Conservation (phyloP, 2,329 filamentous ascomycete genomes). For the Curvularia verruculosa region DNA sequence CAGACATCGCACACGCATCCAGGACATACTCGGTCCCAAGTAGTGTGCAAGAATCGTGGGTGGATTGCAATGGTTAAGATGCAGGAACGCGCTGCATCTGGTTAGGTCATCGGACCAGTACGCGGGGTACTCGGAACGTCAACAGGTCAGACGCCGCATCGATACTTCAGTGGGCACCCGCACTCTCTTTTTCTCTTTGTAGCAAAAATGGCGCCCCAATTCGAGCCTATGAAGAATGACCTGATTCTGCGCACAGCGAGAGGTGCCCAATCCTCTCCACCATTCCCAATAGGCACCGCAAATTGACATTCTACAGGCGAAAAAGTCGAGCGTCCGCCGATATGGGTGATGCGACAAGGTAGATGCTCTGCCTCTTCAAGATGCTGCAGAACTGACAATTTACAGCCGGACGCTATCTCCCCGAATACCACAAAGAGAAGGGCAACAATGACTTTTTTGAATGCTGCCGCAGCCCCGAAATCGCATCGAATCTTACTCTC, state of each 20-base stretch:
- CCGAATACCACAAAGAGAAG: slow-evolving; percentile 97
- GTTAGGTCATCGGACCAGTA: slow-evolving; percentile 21
- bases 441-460: slow-evolving; percentile 92
- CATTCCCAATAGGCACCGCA: neutral
- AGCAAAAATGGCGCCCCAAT: slow-evolving; percentile 68
- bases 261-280: slow-evolving; percentile 62
- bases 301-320: slow-evolving; percentile 65
- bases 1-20: slow-evolving; percentile 12
- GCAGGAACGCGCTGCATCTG: slow-evolving; percentile 29
- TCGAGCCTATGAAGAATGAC: slow-evolving; percentile 90
- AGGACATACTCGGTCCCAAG: slow-evolving; percentile 26
- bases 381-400: slow-evolving; percentile 17
- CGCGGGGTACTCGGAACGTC: slow-evolving; percentile 35
- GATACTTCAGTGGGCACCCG: slow-evolving; percentile 13
- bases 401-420: slow-evolving; percentile 90
- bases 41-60: slow-evolving; percentile 4
- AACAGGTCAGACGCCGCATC: slow-evolving; percentile 19
- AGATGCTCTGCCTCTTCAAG: slow-evolving; percentile 25
- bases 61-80: slow-evolving; percentile 7
- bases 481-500: slow-evolving; percentile 90
- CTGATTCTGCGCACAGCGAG: slow-evolving; percentile 86
- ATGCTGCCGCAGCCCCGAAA: slow-evolving; percentile 91
- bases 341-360: slow-evolving; percentile 99
- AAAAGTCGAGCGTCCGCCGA: slow-evolving; percentile 87
- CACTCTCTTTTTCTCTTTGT: slow-evolving; percentile 7